A percentile compares a stretch with the other conserved stretches of the same genome.
These are phyloP conservation scores for Trichoderma citrinoviride DNA, from an alignment of 2,329 filamentous ascomycete genomes.

Conservation along the genomic window DNA sequence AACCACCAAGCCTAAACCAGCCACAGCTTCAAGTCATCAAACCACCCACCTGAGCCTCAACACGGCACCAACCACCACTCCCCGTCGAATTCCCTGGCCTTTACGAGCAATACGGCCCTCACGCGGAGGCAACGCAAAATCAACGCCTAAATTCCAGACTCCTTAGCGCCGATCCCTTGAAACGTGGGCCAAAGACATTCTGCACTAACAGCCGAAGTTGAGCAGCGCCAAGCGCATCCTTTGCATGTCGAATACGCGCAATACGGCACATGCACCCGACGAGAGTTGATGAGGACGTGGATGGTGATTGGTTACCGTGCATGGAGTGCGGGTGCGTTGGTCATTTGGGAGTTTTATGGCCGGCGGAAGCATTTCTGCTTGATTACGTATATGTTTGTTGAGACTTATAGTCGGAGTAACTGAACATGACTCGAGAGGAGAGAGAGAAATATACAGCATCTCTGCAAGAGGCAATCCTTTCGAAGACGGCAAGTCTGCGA, in stretches of 20 bases:
- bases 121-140: not conserved
- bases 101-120: not conserved
- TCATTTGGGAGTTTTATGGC: no score
- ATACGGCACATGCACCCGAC: not conserved
- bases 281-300: not conserved
- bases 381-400: not conserved
- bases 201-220: not conserved
- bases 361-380: no score
- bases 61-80: not conserved
- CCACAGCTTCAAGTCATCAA: no score
- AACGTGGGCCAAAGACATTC: not conserved
- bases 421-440: no score
- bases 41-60: no score
- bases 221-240: not conserved
- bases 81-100: not conserved
- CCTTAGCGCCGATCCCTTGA: constrained; percentile 8
- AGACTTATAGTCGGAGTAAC: no score
- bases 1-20: not conserved
- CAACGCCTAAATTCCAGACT: not conserved
- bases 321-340: not conserved
- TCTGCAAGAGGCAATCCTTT: no score
- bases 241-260: not conserved
- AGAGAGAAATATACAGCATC: no score
- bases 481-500: no score
- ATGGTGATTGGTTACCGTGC: not conserved